These are phyloP conservation scores for Saksenaea oblongispora DNA, from an alignment of 371 early-diverging fungal species.

Conservation along the genomic window DNA sequence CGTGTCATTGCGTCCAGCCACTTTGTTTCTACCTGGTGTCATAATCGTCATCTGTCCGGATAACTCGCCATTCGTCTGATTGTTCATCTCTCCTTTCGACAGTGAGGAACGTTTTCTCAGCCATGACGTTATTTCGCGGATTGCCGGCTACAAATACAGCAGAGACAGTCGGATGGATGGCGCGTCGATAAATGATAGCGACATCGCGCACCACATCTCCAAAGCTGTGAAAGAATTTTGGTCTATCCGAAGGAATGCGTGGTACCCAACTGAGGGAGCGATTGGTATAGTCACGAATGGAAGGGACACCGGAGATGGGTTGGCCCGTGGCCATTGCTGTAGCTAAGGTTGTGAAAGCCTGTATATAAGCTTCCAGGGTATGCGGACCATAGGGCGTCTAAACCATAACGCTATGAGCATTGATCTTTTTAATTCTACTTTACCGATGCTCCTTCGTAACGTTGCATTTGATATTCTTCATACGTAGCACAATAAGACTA, in stretches of 20 bases:
- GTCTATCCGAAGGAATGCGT: constrained; percentile 50
- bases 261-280: constrained; percentile 47
- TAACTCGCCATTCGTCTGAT: constrained; percentile 35
- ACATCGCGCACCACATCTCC: constrained; percentile 51
- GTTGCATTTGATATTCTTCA: constrained; percentile 70
- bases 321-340: constrained; percentile 40
- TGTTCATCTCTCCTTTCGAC: constrained; percentile 43
- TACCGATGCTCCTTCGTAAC: constrained; percentile 70
- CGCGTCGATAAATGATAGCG: constrained; percentile 6
- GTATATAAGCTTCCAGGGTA: constrained; percentile 61
- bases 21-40: constrained; percentile 35
- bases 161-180: constrained; percentile 18
- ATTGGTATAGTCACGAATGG: constrained; percentile 37
- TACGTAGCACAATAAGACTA: constrained; percentile 63
- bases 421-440: not conserved
- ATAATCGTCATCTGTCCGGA: constrained; percentile 48
- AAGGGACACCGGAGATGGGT: constrained; percentile 16
- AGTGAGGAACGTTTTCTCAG: constrained; percentile 48
- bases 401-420: not conserved
- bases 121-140: constrained; percentile 57
- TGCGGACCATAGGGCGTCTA: constrained; percentile 68
- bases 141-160: constrained; percentile 62
- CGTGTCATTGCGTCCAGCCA: not conserved
- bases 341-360: constrained; percentile 53
- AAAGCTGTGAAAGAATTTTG: constrained; percentile 43